Evolutionary conservation across 148 eudicot genomes (phyloP), one percentile per base, ranked within the genome.

Genomic region (Heliamphora exappendiculata): DNA sequence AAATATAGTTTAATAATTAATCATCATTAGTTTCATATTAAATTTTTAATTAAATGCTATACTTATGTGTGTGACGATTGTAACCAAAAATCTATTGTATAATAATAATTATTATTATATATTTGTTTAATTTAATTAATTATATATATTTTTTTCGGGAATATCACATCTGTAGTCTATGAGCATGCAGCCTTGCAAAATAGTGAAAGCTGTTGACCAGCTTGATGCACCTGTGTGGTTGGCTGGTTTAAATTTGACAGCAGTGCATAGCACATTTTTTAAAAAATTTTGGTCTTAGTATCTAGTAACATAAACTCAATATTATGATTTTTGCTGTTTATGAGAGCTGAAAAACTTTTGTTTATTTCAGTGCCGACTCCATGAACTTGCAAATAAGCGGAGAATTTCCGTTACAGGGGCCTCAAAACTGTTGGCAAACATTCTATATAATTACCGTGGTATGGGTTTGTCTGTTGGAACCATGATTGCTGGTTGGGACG

Each of bases 401-500:
- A 93, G 99, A 84, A 95, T 95, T 72, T 93, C 99, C 37, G 91
- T 95, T 31, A 91, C 99, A 16, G 99, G 97, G 67, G 99, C 99
- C 79, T 95, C 99, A 33, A 95, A 95, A 78, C 82, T 95, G 84
- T 82, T 95, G 78, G 97, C 98, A 59, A 95, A 95, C 82, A 95
- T 95, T 73, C 82, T 95, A 67, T 95, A 95, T 78, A 85, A 86
- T 44, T 95, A 91, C 80, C 85, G 99, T 70, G 99, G 99, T 62
- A 95, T 95, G 98, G 98, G 99, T 19, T 88, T 95, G 75, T 95
- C 99, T 67, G 98, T 95, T 53, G 99, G 99, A 70, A 95, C 99
- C 72, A 95, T 95, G 99, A 95, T 95, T 78, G 99, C 99, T 81
- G 99, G 99, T 75, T 95, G 98, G 97, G 99, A 95, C 78, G 99